A percentile compares a stretch with the other conserved stretches of the same genome.
Conservation (phyloP, 192 early-diverging fungal species). For the Tieghemiomyces parasiticus region DNA sequence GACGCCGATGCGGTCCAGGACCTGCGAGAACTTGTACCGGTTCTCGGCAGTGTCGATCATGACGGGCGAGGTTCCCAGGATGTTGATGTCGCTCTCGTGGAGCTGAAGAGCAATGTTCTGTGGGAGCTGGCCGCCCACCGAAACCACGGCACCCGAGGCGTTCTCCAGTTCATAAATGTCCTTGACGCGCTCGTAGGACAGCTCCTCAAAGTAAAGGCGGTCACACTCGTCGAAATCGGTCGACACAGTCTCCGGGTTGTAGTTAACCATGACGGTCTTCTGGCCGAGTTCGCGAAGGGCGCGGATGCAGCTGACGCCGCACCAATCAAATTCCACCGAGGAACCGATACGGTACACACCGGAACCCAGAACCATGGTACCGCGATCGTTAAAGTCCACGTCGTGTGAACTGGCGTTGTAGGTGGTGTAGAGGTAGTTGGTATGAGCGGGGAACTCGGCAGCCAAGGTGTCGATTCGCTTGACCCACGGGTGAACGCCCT, state of each 20-base stretch:
- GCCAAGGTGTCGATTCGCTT: conserved; percentile 95
- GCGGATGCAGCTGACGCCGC: conserved; percentile 64
- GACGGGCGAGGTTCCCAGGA: conserved; percentile 79
- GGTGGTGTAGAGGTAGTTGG: conserved; percentile 98
- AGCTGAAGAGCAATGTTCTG: conserved; percentile 91
- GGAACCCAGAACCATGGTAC: conserved; percentile 91
- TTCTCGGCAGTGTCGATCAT: conserved; percentile 91
- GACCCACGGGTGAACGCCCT: conserved; percentile 72
- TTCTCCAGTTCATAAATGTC: conserved; percentile 88
- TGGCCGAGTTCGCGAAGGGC: conserved; percentile 62
- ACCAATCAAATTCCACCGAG: conserved; percentile 97
- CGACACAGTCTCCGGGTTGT: conserved; percentile 97
- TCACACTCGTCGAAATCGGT: conserved; percentile 98
- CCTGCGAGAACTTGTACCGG: conserved; percentile 87
- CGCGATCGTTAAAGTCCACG: conserved; percentile 72
- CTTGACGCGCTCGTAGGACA: conserved; percentile 84
- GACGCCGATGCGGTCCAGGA: conserved; percentile 81
- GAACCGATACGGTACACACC: conserved; percentile 97
- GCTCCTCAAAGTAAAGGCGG: conserved; percentile 96
- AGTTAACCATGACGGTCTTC: conserved; percentile 94
- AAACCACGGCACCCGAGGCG: conserved; percentile 73
- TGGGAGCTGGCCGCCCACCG: conserved; percentile 89
- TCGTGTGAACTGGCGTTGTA: conserved; percentile 84
- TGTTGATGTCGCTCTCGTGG: conserved; percentile 55
- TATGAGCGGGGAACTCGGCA: conserved; percentile 90